These are phyloP conservation scores for Blumeriella jaapii DNA, from an alignment of 2,329 filamentous ascomycete genomes.

Conservation along the genomic window DNA sequence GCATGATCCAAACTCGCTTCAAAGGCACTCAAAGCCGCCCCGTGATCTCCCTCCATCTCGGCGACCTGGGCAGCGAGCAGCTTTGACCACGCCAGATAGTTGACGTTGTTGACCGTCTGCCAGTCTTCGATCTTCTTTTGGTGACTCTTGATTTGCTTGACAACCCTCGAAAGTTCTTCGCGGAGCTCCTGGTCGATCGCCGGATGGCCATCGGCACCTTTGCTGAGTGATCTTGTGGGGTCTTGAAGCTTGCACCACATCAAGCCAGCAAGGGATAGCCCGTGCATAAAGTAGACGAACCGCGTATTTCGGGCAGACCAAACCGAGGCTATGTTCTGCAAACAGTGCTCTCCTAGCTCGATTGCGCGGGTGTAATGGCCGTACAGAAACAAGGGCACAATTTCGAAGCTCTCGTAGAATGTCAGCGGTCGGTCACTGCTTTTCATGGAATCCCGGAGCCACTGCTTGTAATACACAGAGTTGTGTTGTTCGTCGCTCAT, in stretches of 20 bases:
- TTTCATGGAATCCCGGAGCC: constrained; percentile 38
- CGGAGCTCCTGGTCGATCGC: constrained; percentile 27
- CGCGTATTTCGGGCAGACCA: constrained; percentile 51
- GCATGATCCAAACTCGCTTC: constrained; percentile 64
- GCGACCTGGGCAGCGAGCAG: constrained; percentile 57
- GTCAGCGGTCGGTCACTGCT: constrained; percentile 51
- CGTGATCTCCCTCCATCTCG: constrained; percentile 48
- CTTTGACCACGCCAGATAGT: constrained; percentile 59
- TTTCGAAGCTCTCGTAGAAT: constrained; percentile 57
- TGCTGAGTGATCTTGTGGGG: constrained; percentile 14
- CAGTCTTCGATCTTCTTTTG: constrained; percentile 53
- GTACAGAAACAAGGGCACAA: constrained; percentile 50
- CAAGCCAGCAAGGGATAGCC: constrained; percentile 42
- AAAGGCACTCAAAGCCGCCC: constrained; percentile 49
- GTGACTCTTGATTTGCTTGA: constrained; percentile 42
- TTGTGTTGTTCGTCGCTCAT: constrained; percentile 60
- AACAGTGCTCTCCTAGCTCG: constrained; percentile 41
- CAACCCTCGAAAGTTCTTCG: constrained; percentile 35
- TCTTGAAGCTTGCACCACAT: constrained; percentile 28
- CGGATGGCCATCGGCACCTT: constrained; percentile 28
- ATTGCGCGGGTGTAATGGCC: constrained; percentile 50
- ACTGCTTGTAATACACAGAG: constrained; percentile 45
- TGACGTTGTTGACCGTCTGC: constrained; percentile 52
- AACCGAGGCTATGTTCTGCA: constrained; percentile 37
- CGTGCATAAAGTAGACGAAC: constrained; percentile 47